Evolutionary conservation across 257 asterid genomes (phyloP), one percentile per base, ranked within the genome.

Genomic region (Petrea volubilis): DNA sequence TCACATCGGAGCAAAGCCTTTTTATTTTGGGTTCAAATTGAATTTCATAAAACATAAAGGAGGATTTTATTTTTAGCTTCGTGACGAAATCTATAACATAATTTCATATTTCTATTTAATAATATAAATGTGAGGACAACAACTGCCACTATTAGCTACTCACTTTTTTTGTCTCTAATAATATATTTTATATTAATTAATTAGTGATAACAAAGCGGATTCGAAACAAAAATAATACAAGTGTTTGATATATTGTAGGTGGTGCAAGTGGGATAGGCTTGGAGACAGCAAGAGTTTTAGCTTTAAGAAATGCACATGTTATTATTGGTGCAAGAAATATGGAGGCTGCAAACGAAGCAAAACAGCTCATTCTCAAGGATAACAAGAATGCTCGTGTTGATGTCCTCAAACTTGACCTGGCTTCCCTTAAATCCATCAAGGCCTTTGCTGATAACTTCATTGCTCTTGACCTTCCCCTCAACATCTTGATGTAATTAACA

Each of bases 211-310:
- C n/a, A n/a, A n/a, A n/a, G n/a, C n/a, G n/a, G n/a, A n/a, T n/a
- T n/a, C n/a, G 14, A 40, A 6, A 40, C 13, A 40, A 40, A 40
- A 8, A 24, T 23, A 55, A 24, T 3, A 2, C 8, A 33, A 33
- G 2, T 27, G n/a, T n/a, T 17, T 44, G n/a, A 49, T n/a, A n/a
- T n/a, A n/a, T 10, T 55, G 75, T 81, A 92, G 98, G 98, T 1
- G 98, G 93, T 58, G 95, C 93, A 51, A 81, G 83, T 23, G 98
- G 98, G 55, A 88, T 93, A 11, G 96, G 98, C 17, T 36, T 86
- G 61, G 97, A 93, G 77, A 90, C 96, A 6, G 84, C 86, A 34
- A 80, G 98, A 75, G 91, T 93, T 50, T 72, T 93, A 59, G 91
- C 95, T 0, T 71, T 75, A 53, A 86, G 96, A 80, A 87, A 84